These are phyloP conservation scores for Paracoccidioides brasiliensis DNA, from an alignment of 2,329 filamentous ascomycete species.

Conservation along the genomic window DNA sequence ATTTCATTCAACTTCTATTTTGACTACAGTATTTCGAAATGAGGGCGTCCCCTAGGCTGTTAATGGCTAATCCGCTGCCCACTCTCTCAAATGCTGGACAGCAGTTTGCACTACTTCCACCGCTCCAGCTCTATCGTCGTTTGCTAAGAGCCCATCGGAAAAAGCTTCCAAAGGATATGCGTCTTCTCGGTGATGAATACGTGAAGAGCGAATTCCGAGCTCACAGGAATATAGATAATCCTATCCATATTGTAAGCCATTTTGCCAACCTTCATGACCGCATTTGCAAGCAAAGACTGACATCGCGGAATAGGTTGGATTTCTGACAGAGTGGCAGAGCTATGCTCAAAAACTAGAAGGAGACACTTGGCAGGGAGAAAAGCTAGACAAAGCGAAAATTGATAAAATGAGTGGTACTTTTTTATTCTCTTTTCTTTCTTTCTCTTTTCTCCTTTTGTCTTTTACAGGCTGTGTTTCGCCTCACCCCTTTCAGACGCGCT, in stretches of 20 bases:
- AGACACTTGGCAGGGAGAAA: constrained; percentile 70
- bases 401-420: constrained; percentile 84
- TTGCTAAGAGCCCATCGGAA: constrained; percentile 76
- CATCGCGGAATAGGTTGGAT: constrained; percentile 56
- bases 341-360: constrained; percentile 91
- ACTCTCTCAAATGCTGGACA: constrained; percentile 31
- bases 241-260: constrained; percentile 67
- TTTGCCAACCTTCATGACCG: not conserved
- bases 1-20: not conserved
- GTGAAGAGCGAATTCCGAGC: constrained; percentile 84
- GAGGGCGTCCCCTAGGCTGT: constrained; percentile 24
- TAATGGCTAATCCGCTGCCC: constrained; percentile 29
- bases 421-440: constrained; percentile 4
- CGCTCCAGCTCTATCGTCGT: constrained; percentile 78
- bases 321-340: constrained; percentile 89
- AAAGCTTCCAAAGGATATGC: constrained; percentile 57
- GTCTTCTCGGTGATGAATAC: constrained; percentile 81
- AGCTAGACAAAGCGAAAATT: constrained; percentile 68
- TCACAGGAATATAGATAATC: constrained; percentile 75
- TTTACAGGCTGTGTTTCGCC: not conserved
- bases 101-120: constrained; percentile 61
- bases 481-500: not conserved
- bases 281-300: constrained; percentile 1
- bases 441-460: constrained; percentile 4
- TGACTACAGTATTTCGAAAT: constrained; percentile 16